phyloP scores from a whole-genome alignment of 768 basidiomycete genomes.

The Neoboletus magnificus region DNA sequence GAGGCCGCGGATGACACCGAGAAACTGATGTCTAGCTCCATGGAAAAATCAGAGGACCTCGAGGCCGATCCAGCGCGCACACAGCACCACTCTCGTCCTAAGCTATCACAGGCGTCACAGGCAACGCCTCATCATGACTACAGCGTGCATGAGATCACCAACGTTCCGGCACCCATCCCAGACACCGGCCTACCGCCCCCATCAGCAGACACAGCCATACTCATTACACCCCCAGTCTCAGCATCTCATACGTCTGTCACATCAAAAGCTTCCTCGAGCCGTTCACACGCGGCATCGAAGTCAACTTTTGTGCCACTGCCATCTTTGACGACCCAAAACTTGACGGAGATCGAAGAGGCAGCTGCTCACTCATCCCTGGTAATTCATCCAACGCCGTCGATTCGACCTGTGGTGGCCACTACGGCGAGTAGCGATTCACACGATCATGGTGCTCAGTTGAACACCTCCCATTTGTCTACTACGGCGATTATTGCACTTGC shows the following conservation, averaged over 20 bases:
- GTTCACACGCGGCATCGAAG: conserved; percentile 12
- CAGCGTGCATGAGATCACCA: conserved; percentile 25
- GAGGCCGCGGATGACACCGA: conserved; percentile 23
- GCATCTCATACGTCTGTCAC: conserved; percentile 26
- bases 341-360: conserved; percentile 21
- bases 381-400: conserved; percentile 3
- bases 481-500: conserved; percentile 51
- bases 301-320: conserved; percentile 30
- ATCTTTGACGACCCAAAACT: conserved; percentile 24
- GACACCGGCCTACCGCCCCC: conserved; percentile 32
- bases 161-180: conserved; percentile 30
- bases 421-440: neutral
- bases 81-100: conserved; percentile 4
- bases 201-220: conserved; percentile 10
- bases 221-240: conserved; percentile 3
- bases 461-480: conserved; percentile 38
- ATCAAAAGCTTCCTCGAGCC: conserved; percentile 12
- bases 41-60: neutral
- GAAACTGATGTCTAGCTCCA: conserved; percentile 10
- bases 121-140: conserved; percentile 22
- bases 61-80: neutral
- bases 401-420: neutral
- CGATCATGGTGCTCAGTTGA: conserved; percentile 11
- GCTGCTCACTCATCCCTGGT: conserved; percentile 11
- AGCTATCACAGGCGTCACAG: conserved; percentile 13